Evolutionary conservation across 306 rosid genomes (phyloP).

Genomic region (Psophocarpus tetragonolobus): DNA sequence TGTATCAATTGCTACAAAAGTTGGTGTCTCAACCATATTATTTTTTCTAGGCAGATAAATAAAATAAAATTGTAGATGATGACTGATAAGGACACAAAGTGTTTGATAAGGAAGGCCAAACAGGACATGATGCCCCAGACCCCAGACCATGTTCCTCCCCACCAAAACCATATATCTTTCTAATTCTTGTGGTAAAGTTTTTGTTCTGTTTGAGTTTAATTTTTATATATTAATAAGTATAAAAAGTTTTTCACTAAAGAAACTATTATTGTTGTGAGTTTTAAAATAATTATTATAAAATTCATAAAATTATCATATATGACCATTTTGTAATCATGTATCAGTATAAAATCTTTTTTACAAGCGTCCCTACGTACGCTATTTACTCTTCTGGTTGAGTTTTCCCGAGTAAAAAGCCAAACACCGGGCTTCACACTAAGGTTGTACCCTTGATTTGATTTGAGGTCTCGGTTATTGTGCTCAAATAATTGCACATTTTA

Average conservation of each 20-base stretch:
- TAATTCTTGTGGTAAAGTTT: conserved; percentile 22
- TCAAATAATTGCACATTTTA: conserved; percentile 44
- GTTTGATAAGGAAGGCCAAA: conserved; percentile 49
- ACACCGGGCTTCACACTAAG: conserved; percentile 13
- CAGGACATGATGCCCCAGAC: conserved; percentile 58
- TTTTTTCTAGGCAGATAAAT: conserved; percentile 21
- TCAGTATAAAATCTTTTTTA: too few species aligned
- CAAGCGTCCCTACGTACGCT: too few species aligned
- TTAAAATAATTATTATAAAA: too few species aligned
- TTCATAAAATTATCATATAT: too few species aligned
- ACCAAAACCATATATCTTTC: conserved; percentile 52
- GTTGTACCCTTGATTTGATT: conserved; percentile 24
- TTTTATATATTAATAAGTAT: too few species aligned
- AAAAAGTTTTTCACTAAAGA: too few species aligned
- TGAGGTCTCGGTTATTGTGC: conserved; percentile 37
- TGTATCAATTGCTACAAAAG: conserved; percentile 64
- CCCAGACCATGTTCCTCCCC: conserved; percentile 29
- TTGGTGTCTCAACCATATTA: conserved; percentile 48
- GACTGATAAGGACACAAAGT: conserved; percentile 87
- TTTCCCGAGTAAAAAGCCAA: conserved; percentile 26
- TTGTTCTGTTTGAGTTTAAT: conserved; percentile 19
- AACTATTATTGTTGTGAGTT: too few species aligned
- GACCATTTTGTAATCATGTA: too few species aligned
- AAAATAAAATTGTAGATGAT: conserved; percentile 49
- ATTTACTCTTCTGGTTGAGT: neutral